A percentile compares a stretch with the other conserved stretches of the same genome.
Evolutionary conservation across 2,329 filamentous ascomycete species (phyloP).

Genomic region (Cordyceps cateniannulata): DNA sequence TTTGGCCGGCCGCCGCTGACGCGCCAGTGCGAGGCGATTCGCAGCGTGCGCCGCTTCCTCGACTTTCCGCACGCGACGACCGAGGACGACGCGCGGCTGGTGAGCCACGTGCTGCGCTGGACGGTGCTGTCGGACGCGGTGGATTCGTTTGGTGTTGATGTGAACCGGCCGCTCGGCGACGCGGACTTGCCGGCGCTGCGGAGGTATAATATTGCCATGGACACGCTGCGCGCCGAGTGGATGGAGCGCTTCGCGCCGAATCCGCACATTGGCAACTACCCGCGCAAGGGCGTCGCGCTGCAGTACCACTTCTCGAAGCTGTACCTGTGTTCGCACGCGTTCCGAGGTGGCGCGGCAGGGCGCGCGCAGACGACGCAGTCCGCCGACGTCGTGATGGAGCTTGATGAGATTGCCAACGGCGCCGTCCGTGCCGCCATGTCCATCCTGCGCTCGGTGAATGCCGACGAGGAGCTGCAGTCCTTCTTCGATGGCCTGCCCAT

Average conservation of each 20-base stretch:
- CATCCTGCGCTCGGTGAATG: slow-evolving; percentile 9
- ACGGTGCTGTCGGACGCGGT: slow-evolving; percentile 13
- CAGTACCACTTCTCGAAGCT: slow-evolving; percentile 15
- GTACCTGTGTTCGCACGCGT: slow-evolving; percentile 14
- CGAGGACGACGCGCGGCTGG: slow-evolving; percentile 17
- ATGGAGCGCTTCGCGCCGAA: slow-evolving; percentile 9
- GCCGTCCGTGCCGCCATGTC: slow-evolving; percentile 7
- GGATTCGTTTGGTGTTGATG: slow-evolving; percentile 13
- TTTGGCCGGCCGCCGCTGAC: slow-evolving; percentile 27
- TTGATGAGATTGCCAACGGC: slow-evolving; percentile 9
- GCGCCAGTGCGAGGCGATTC: slow-evolving; percentile 16
- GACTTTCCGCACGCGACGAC: slow-evolving; percentile 16
- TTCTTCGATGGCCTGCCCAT: slow-evolving; percentile 12
- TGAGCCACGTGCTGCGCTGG: slow-evolving; percentile 18
- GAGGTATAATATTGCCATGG: slow-evolving; percentile 12
- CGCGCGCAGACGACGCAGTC: slow-evolving; percentile 1
- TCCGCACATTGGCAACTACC: slow-evolving; percentile 13
- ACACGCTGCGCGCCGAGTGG: slow-evolving; percentile 13
- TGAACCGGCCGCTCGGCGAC: slow-evolving; percentile 9
- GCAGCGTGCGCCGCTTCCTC: slow-evolving; percentile 23
- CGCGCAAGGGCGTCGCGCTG: slow-evolving; percentile 13
- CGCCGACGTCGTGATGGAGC: slow-evolving; percentile 6
- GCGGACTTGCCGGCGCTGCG: slow-evolving; percentile 14
- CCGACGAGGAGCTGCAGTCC: slow-evolving; percentile 10
- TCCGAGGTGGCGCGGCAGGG: slow-evolving; percentile 10